These are phyloP conservation scores for Amanita rubescens DNA, from an alignment of 768 basidiomycete species.

Conservation along the genomic window DNA sequence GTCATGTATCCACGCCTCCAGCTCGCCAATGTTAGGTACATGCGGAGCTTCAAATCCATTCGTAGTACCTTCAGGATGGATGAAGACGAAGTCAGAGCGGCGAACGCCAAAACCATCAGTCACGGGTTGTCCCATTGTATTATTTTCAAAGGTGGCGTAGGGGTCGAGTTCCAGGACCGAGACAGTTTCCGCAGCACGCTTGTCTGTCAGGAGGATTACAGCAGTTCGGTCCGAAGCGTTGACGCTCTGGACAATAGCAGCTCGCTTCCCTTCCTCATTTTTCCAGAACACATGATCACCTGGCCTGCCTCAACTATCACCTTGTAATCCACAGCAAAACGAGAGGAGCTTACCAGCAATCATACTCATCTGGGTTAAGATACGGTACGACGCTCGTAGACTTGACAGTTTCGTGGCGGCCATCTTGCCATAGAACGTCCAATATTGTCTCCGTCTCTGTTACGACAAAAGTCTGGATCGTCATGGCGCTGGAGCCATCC, in stretches of 20 bases:
- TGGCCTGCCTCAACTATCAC: slow-evolving; percentile 47
- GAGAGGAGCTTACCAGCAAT: slow-evolving; percentile 60
- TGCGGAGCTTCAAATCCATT: slow-evolving; percentile 65
- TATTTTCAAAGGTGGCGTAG: slow-evolving; percentile 57
- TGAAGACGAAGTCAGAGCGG: slow-evolving; percentile 78
- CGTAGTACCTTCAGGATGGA: slow-evolving; percentile 60
- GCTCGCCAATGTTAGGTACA: slow-evolving; percentile 80
- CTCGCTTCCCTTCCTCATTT: slow-evolving; percentile 55
- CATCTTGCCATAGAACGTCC: slow-evolving; percentile 85
- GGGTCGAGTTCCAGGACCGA: slow-evolving; percentile 87
- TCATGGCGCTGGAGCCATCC: slow-evolving; percentile 37
- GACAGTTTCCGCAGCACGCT: slow-evolving; percentile 50
- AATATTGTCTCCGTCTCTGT: slow-evolving; percentile 63
- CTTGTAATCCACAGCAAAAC: slow-evolving; percentile 3
- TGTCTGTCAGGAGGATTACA: slow-evolving; percentile 50
- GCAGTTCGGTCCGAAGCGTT: slow-evolving; percentile 68
- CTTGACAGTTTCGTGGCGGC: slow-evolving; percentile 50
- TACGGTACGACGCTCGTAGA: slow-evolving; percentile 73
- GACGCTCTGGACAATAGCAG: slow-evolving; percentile 75
- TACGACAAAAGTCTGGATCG: slow-evolving; percentile 54
- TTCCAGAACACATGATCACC: slow-evolving; percentile 88
- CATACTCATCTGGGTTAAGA: slow-evolving; percentile 84
- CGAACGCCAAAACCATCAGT: slow-evolving; percentile 70
- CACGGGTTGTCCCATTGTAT: slow-evolving; percentile 29
- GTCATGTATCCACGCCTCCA: slow-evolving; percentile 66